phyloP scores from a whole-genome alignment of 129 eudicot species.

The Escallonia rubra region DNA sequence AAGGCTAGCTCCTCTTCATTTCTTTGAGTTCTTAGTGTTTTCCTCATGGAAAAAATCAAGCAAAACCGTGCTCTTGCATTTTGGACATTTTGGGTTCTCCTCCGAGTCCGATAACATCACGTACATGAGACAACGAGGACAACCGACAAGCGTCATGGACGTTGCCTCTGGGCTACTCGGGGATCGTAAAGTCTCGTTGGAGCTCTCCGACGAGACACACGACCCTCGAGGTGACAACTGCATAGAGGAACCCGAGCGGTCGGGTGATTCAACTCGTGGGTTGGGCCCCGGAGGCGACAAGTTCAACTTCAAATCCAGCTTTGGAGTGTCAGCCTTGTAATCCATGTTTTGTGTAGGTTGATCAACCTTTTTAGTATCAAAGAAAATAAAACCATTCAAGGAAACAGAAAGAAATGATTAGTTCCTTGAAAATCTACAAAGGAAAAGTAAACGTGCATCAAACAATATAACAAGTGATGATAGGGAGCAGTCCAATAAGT shows the following conservation, averaged over 20 bases:
- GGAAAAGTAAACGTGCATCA: too few species aligned
- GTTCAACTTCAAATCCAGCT: constrained; percentile 71
- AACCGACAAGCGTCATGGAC: constrained; percentile 85
- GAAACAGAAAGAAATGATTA: too few species aligned
- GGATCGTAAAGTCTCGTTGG: constrained; percentile 27
- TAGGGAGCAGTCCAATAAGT: too few species aligned
- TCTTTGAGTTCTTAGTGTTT: neutral
- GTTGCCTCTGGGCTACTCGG: constrained; percentile 70
- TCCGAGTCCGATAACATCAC: constrained; percentile 76
- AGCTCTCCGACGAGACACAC: constrained; percentile 72
- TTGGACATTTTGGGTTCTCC: constrained; percentile 75
- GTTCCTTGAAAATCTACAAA: too few species aligned
- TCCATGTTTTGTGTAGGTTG: constrained; percentile 26
- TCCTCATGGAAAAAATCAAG: constrained; percentile 47
- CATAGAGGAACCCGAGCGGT: constrained; percentile 28
- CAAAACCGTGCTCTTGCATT: constrained; percentile 81
- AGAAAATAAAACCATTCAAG: too few species aligned
- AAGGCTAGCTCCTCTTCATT: neutral
- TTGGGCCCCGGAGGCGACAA: constrained; percentile 57
- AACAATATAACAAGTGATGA: too few species aligned
- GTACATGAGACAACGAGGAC: constrained; percentile 88
- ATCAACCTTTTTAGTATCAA: too few species aligned
- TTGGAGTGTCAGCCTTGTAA: constrained; percentile 29
- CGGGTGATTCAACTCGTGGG: constrained; percentile 43
- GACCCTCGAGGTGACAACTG: constrained; percentile 59